phyloP scores from a whole-genome alignment of 257 asterid genomes.

The Gentiana macrophylla region DNA sequence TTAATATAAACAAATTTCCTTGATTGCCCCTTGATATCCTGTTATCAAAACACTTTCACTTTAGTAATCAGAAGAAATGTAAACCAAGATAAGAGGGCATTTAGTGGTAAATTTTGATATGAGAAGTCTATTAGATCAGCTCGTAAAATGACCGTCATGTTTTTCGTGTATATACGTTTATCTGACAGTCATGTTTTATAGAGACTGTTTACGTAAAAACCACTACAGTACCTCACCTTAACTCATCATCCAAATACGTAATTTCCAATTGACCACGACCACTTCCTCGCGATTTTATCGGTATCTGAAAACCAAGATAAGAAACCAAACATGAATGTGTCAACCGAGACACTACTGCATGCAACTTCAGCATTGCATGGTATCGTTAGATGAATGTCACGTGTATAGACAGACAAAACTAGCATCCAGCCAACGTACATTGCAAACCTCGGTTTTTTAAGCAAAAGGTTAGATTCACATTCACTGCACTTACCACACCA shows the following conservation, averaged over 20 bases:
- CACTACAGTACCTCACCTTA: constrained; percentile 26
- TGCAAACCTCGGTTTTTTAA: not conserved
- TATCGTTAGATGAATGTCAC: too few species aligned
- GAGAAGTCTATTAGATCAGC: too few species aligned
- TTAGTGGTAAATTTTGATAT: too few species aligned
- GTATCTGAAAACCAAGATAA: constrained; percentile 26
- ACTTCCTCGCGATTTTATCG: constrained; percentile 48
- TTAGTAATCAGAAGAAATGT: not conserved
- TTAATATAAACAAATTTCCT: constrained; percentile 48
- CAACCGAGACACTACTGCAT: too few species aligned
- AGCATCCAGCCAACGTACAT: not conserved
- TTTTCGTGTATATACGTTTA: not conserved
- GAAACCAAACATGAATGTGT: too few species aligned
- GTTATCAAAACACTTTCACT: constrained; percentile 5
- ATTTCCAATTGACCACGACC: constrained; percentile 69
- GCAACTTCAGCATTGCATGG: too few species aligned
- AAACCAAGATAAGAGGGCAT: too few species aligned
- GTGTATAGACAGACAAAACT: too few species aligned
- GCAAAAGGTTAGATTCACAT: too few species aligned
- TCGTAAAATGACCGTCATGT: not conserved
- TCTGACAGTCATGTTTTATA: not conserved
- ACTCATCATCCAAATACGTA: constrained; percentile 50
- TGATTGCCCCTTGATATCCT: constrained; percentile 62
- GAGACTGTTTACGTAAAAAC: too few species aligned
- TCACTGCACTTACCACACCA: constrained; percentile 39